These are phyloP conservation scores for Mycocentrospora acerina DNA, from an alignment of 2,329 filamentous ascomycete genomes.

Conservation along the genomic window DNA sequence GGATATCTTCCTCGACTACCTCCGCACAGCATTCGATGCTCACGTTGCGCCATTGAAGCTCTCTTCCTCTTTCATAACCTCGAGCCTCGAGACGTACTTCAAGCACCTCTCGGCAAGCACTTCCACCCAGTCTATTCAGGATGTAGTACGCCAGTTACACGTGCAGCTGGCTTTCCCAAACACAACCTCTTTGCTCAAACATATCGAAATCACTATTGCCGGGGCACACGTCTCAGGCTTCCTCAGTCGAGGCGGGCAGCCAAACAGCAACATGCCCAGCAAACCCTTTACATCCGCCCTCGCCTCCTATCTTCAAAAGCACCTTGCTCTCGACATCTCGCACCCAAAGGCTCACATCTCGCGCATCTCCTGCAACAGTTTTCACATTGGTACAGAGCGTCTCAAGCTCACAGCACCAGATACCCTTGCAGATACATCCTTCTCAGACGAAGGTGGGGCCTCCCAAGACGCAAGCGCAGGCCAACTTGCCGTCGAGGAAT, in stretches of 20 bases:
- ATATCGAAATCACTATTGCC: constrained; percentile 47
- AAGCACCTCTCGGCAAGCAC: constrained; percentile 53
- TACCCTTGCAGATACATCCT: constrained; percentile 23
- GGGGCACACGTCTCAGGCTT: constrained; percentile 43
- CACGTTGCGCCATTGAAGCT: constrained; percentile 49
- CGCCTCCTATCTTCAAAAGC: constrained; percentile 39
- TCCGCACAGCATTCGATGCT: constrained; percentile 54
- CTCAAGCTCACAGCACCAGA: constrained; percentile 42
- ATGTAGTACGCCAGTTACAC: constrained; percentile 37
- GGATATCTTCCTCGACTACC: constrained; percentile 52
- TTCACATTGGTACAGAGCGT: constrained; percentile 43
- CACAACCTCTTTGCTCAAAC: constrained; percentile 39
- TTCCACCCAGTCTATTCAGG: constrained; percentile 33
- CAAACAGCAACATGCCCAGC: constrained; percentile 9
- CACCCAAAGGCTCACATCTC: constrained; percentile 45
- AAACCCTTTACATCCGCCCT: constrained; percentile 46
- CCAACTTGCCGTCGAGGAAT: constrained; percentile 35
- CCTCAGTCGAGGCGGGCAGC: constrained; percentile 28
- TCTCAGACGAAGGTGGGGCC: constrained; percentile 22
- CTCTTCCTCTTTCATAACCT: constrained; percentile 48
- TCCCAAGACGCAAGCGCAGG: constrained; percentile 30
- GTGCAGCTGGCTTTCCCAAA: constrained; percentile 39
- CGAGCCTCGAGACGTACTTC: constrained; percentile 57
- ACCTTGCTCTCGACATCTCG: constrained; percentile 45
- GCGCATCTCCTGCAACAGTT: constrained; percentile 45